Percentiles rank a stretch among this genome's conserved stretches.
These are phyloP conservation scores for Metarhizium anisopliae DNA, from an alignment of 2,329 filamentous ascomycete genomes.

Conservation along the genomic window DNA sequence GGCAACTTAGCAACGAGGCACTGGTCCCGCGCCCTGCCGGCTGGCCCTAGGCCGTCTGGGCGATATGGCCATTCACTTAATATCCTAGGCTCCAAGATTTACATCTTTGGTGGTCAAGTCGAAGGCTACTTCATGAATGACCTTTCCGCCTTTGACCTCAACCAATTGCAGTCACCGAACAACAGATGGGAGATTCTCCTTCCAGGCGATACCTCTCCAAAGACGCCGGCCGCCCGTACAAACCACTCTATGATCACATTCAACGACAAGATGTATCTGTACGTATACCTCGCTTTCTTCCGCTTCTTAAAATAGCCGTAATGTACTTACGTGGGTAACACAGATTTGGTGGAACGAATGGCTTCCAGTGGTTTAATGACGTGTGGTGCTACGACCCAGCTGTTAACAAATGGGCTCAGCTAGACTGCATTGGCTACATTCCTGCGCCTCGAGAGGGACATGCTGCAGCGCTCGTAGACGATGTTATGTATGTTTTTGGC, in stretches of 20 bases:
- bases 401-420: conserved; percentile 72
- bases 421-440: conserved; percentile 97
- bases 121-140: conserved; percentile 99
- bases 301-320: not conserved
- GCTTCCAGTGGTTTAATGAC: conserved; percentile 96
- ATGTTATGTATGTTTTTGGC: conserved; percentile 99
- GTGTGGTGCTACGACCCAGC: conserved; percentile 93
- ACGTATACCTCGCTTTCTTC: conserved; percentile 29
- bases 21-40: conserved; percentile 90
- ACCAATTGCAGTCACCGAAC: conserved; percentile 80
- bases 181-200: conserved; percentile 96
- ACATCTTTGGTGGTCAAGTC: conserved; percentile 94
- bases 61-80: conserved; percentile 95
- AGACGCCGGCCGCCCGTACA: conserved; percentile 76
- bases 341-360: conserved; percentile 96
- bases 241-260: conserved; percentile 90
- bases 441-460: conserved; percentile 90
- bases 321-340: conserved; percentile 3
- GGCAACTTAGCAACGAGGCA: conserved; percentile 71
- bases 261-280: conserved; percentile 91
- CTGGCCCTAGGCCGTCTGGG: conserved; percentile 75
- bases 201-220: conserved; percentile 43
- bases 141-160: conserved; percentile 87
- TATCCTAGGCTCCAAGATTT: conserved; percentile 93
- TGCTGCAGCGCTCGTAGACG: conserved; percentile 84